Evolutionary conservation across 2,329 filamentous ascomycete genomes (phyloP), one percentile per base, ranked within the genome.

Genomic region (Botrytis deweyae): DNA sequence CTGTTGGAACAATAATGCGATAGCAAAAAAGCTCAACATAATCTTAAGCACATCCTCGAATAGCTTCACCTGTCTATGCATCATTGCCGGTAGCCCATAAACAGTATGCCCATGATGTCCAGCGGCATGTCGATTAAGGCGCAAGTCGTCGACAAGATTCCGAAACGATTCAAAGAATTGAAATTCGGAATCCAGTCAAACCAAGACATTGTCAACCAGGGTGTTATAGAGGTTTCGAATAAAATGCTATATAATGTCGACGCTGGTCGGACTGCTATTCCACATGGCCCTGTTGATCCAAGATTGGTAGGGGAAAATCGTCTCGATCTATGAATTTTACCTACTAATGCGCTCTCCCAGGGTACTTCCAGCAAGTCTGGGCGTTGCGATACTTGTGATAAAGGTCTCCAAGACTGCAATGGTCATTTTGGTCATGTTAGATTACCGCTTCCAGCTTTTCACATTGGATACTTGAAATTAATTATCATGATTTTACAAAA

Each of bases 371-470:
- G 90, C 81, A 98, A 98, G 83, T 88, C 85, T 5, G 92, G 89
- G 38, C 87, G 86, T 74, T 99, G 96, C 82, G 86, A 89, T 62
- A 98, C 96, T 22, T 99, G 96, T 81, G 90, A 93, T 66, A 90
- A 95, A 80, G 88, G 90, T 25, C 86, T 98, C 44, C 89, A 94
- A 79, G 90, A 92, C 77, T 99, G 96, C 83, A 96, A 94, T 78
- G 96, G 96, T 20, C 96, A 99, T 83, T 99, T 98, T 80, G 96
- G 96, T 65, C 92, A 98, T 83, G 92, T 99, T 79, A 91, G 93
- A 80, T 88, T 99, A 22, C 93, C 95, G 1, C 86, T 99, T 70
- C 96, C 96, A 6, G 94, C 92, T 62, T 98, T 98, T 81, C 96
- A 99, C 81, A 94, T 98, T 77, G 96, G 96, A 55, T 99, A 98